phyloP scores from a whole-genome alignment of 345 rosid genomes.

The Corchorus capsularis region DNA sequence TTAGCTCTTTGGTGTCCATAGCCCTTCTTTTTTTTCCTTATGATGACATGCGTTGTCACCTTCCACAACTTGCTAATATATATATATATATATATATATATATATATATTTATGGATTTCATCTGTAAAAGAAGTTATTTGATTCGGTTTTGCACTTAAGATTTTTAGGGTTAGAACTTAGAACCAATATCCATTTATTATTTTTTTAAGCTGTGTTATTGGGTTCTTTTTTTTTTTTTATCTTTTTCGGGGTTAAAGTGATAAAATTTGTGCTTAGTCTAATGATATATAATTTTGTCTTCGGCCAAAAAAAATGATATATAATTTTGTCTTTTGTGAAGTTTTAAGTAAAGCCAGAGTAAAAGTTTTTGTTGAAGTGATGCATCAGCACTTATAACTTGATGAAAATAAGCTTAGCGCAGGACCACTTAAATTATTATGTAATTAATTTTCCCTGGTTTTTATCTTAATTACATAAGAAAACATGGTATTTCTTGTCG shows the following conservation, averaged over 20 bases:
- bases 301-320: not conserved
- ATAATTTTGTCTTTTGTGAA: constrained; percentile 7
- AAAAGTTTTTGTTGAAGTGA: not conserved
- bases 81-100: too few species aligned
- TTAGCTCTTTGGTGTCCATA: constrained; percentile 4
- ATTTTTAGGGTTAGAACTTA: too few species aligned
- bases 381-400: constrained; percentile 7
- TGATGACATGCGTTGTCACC: constrained; percentile 21
- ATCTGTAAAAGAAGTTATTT: not conserved
- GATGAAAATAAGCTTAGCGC: not conserved
- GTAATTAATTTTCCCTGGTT: not conserved
- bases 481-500: not conserved
- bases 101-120: too few species aligned
- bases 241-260: not conserved
- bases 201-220: too few species aligned
- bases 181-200: too few species aligned
- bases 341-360: not conserved
- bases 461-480: not conserved
- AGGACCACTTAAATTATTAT: not conserved
- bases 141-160: not conserved
- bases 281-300: not conserved
- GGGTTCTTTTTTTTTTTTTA: too few species aligned
- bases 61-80: not conserved
- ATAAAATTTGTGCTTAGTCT: not conserved
- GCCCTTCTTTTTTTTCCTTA: constrained; percentile 5